These are phyloP conservation scores for Chytridiales sp. DNA, from an alignment of 371 early-diverging fungal species.

Conservation along the genomic window DNA sequence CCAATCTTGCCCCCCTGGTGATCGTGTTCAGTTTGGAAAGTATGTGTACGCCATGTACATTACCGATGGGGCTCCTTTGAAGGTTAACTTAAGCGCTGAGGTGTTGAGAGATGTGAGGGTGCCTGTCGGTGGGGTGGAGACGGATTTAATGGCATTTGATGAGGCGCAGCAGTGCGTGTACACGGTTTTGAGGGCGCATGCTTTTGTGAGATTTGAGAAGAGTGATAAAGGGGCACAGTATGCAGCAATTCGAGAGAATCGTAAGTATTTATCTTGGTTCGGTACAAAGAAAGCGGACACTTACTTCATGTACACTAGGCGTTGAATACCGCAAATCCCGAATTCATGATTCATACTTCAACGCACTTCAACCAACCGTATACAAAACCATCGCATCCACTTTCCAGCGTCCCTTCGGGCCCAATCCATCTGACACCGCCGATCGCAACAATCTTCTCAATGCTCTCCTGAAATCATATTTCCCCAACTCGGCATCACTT, in stretches of 20 bases:
- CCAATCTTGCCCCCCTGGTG: conserved; percentile 27
- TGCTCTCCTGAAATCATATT: conserved; percentile 21
- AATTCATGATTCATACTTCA: neutral
- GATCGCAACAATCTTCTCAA: conserved; percentile 19
- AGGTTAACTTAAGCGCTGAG: conserved; percentile 59
- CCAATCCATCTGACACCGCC: neutral
- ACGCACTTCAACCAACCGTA: too few relatives aligned
- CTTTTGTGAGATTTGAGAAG: conserved; percentile 55
- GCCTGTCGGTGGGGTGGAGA: conserved; percentile 30
- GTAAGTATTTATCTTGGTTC: conserved; percentile 6
- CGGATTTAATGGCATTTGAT: conserved; percentile 55
- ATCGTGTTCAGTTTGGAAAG: conserved; percentile 35
- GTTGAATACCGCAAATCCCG: neutral
- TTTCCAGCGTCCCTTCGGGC: neutral
- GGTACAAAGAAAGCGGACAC: conserved; percentile 10
- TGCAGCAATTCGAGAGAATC: neutral
- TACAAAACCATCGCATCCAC: conserved; percentile 3
- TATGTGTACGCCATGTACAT: conserved; percentile 59
- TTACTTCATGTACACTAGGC: neutral
- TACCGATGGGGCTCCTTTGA: conserved; percentile 47
- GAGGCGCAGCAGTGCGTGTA: conserved; percentile 61
- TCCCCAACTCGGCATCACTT: conserved; percentile 18
- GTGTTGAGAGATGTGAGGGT: conserved; percentile 48
- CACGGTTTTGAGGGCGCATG: conserved; percentile 55
- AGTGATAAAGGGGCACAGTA: conserved; percentile 24